Evolutionary conservation across 108 stramenopile genomes (phyloP), one percentile per base, ranked within the genome.

Genomic region (Parmales sp.): DNA sequence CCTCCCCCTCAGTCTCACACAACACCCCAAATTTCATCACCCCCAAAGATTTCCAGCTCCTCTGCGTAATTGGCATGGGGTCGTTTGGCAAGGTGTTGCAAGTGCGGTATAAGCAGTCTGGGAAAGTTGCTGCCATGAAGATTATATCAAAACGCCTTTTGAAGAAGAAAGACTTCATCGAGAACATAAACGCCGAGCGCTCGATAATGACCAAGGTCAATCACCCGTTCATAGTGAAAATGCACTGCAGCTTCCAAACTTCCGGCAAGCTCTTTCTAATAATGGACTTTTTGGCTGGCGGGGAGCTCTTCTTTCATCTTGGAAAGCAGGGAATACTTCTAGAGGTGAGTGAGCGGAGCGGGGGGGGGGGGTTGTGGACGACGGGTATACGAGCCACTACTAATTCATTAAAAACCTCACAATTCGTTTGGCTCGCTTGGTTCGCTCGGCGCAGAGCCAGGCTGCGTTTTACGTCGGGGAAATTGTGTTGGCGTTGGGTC

Each of bases 81-180:
- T 92, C 95, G 0, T 99, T 96, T 79, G 98, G 98, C 25, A 94
- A 94, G 67, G 98, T 99, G n/a, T 69, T 98, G 18, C 94, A 90
- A 65, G 93, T 90, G 31, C 82, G 84, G 63, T 90, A 93, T 71
- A 77, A 86, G 45, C 79, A 77, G 64, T 84, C 85, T 45, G 49
- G 75, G n/a, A 75, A 86, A 68, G 76, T 94, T 9, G 71, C 85
- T 38, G 97, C 97, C 44, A 96, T 98, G 97, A 98, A 98, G 68
- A 76, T 96, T 19, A 95, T 98, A 45, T 88, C 86, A 69, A 98
- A 98, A 71, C 80, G 91, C 29, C 71, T 96, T 63, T 69, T 98
- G 63, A 74, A 81, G 25, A 79, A 88, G 19, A 93, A 92, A 65
- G 80, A 84, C 7, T 89, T 87, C 44, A 83, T 92, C 23, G 86